Percentiles rank a stretch among this genome's conserved stretches.
Evolutionary conservation across 1,139 yeast species (phyloP).

Genomic region (Kodamaea alishanica): DNA sequence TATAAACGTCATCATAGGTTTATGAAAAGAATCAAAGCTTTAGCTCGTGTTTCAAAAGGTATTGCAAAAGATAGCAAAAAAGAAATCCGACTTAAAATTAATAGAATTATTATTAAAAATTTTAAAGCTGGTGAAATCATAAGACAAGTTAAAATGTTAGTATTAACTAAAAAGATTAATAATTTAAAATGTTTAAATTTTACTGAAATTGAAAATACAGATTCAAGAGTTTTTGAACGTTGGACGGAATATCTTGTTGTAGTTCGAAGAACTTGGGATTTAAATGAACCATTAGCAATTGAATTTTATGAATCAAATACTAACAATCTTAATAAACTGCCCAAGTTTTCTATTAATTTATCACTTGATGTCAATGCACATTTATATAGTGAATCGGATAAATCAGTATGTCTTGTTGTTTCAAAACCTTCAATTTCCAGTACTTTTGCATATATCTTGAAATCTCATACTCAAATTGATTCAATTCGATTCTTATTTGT

Average conservation of each 20-base stretch:
- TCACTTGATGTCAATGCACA: slow-evolving; percentile 32
- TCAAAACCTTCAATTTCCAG: slow-evolving; percentile 19
- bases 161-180: slow-evolving; percentile 43
- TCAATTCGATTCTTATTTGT: slow-evolving; percentile 65
- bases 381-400: slow-evolving; percentile 66
- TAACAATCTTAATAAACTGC: slow-evolving; percentile 20
- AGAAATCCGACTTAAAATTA: slow-evolving; percentile 20
- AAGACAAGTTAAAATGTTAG: slow-evolving; percentile 62
- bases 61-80: slow-evolving; percentile 18
- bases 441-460: slow-evolving; percentile 47
- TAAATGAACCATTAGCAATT: slow-evolving; percentile 47
- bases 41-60: slow-evolving; percentile 26
- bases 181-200: slow-evolving; percentile 10
- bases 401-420: slow-evolving; percentile 55
- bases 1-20: slow-evolving; percentile 23
- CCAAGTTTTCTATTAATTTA: slow-evolving; percentile 24
- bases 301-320: slow-evolving; percentile 54
- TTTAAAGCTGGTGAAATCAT: slow-evolving; percentile 58
- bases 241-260: slow-evolving; percentile 77
- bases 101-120: slow-evolving; percentile 21
- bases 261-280: slow-evolving; percentile 53
- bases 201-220: slow-evolving; percentile 47
- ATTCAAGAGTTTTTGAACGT: slow-evolving; percentile 57
- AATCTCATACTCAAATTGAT: slow-evolving; percentile 48
- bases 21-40: slow-evolving; percentile 19